Percentiles rank a stretch among this genome's conserved stretches.
Evolutionary conservation across 805 yeast genomes (phyloP).

Genomic region (Lipomyces oligophaga): DNA sequence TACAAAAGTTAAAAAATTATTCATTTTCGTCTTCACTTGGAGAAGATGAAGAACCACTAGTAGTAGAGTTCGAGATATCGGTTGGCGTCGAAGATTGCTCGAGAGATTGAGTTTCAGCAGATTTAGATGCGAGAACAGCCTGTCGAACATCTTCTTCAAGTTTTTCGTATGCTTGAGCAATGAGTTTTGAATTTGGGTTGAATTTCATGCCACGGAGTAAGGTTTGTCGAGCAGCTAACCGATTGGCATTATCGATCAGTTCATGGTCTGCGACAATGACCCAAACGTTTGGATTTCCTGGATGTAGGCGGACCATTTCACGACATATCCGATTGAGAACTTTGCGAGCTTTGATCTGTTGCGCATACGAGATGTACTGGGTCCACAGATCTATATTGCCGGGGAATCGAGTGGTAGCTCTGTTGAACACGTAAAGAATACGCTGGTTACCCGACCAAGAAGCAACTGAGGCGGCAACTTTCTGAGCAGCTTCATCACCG

Average conservation of each 20-base stretch:
- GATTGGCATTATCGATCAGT: slow-evolving; percentile 80
- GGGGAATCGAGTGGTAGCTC: slow-evolving; percentile 79
- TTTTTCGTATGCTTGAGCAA: slow-evolving; percentile 85
- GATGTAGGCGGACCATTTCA: slow-evolving; percentile 59
- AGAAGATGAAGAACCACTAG: too few species aligned
- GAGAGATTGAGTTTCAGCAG: background rate
- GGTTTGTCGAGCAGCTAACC: slow-evolving; percentile 80
- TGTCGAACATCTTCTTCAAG: slow-evolving; percentile 49
- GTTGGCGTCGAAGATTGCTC: background rate
- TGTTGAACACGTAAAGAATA: slow-evolving; percentile 73
- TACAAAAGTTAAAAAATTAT: too few species aligned
- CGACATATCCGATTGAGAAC: slow-evolving; percentile 51
- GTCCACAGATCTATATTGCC: slow-evolving; percentile 76
- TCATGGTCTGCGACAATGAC: slow-evolving; percentile 92
- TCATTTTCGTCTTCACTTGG: too few species aligned
- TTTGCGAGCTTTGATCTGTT: slow-evolving; percentile 34
- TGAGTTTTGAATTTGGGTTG: slow-evolving; percentile 62
- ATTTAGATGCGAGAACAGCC: slow-evolving; percentile 8
- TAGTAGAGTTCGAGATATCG: background rate
- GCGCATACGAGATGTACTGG: slow-evolving; percentile 57
- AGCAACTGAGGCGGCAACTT: slow-evolving; percentile 42
- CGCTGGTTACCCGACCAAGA: slow-evolving; percentile 87
- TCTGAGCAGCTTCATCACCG: slow-evolving; percentile 44
- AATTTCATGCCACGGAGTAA: slow-evolving; percentile 82
- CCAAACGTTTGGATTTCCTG: slow-evolving; percentile 89